Percentiles rank a stretch among this genome's conserved stretches.
phyloP scores from a whole-genome alignment of 2,329 filamentous ascomycete species.

The Alternaria sp. region DNA sequence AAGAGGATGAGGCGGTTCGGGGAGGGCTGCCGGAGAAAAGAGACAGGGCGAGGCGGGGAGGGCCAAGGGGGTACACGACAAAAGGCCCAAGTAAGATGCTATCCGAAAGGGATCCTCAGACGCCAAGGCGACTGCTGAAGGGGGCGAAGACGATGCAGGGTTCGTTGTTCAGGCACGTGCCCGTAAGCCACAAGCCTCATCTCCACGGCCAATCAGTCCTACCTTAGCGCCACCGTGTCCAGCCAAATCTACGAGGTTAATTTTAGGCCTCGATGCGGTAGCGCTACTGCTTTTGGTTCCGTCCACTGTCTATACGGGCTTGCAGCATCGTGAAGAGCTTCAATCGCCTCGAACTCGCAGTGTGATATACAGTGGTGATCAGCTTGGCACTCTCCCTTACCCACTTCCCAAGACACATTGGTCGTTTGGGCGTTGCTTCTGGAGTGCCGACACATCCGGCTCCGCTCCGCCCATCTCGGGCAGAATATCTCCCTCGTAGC shows the following conservation, averaged over 20 bases:
- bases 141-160: slow-evolving; percentile 10
- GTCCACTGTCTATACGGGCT: not conserved
- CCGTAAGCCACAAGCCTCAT: slow-evolving; percentile 7
- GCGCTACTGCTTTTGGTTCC: slow-evolving; percentile 12
- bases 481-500: slow-evolving; percentile 1
- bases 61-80: slow-evolving; percentile 3
- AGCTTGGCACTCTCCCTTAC: not conserved
- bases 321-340: not conserved
- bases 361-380: not conserved
- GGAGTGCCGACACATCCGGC: slow-evolving; percentile 9
- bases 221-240: slow-evolving; percentile 2
- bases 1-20: not conserved
- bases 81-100: not conserved
- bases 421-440: slow-evolving; percentile 1
- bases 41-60: not conserved
- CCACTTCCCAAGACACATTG: not conserved
- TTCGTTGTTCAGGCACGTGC: not conserved
- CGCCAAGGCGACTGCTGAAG: slow-evolving; percentile 13
- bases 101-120: slow-evolving; percentile 9
- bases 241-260: slow-evolving; percentile 6
- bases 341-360: not conserved
- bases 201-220: slow-evolving; percentile 5
- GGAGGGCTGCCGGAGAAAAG: not conserved
- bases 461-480: slow-evolving; percentile 3
- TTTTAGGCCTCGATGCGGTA: slow-evolving; percentile 7